Conservation (phyloP, 345 rosid genomes). For the Toxicodendron radicans region DNA sequence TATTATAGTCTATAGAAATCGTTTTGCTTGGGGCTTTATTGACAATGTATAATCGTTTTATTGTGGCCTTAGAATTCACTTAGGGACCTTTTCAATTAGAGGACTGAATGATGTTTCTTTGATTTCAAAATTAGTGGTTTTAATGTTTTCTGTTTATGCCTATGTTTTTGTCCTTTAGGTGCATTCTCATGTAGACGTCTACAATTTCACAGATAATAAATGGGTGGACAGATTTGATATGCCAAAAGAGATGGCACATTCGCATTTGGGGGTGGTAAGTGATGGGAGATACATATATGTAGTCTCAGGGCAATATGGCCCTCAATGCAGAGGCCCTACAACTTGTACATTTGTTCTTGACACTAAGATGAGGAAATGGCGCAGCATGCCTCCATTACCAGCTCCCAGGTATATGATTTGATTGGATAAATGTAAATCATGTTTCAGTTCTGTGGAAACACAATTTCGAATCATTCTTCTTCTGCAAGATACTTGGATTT, state of each 20-base stretch:
- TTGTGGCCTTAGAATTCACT: neutral
- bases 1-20: neutral
- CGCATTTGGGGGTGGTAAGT: constrained; percentile 73
- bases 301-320: constrained; percentile 76
- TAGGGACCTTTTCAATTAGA: no score
- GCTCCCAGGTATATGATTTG: constrained; percentile 53
- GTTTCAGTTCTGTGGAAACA: neutral
- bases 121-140: constrained; percentile 4
- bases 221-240: constrained; percentile 63
- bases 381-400: constrained; percentile 58
- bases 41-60: neutral
- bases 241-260: constrained; percentile 81
- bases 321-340: constrained; percentile 74
- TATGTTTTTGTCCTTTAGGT: constrained; percentile 41
- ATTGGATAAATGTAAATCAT: neutral
- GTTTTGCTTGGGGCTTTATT: neutral
- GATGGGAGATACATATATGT: constrained; percentile 73
- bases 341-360: constrained; percentile 59
- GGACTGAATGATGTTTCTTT: neutral
- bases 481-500: neutral
- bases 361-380: constrained; percentile 60
- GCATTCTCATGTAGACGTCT: constrained; percentile 85
- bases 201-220: constrained; percentile 54
- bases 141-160: constrained; percentile 2
- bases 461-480: neutral